These are phyloP conservation scores for Fragaria ananassa DNA, from an alignment of 306 rosid genomes.

Conservation along the genomic window DNA sequence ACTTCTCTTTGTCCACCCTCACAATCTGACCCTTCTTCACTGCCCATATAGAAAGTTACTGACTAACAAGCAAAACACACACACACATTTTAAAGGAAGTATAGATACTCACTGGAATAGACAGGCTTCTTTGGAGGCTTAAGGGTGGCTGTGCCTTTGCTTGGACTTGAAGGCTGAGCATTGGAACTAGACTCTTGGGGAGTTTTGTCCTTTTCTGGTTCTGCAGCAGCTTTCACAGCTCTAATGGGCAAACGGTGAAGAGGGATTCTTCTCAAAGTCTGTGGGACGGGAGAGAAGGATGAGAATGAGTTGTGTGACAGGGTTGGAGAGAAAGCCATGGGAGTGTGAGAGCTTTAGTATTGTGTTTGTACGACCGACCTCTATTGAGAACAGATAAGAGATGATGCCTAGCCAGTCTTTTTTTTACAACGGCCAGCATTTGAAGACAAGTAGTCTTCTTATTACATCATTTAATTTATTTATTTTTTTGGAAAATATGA, in stretches of 20 bases:
- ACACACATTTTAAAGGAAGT: background rate
- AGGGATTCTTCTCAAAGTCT: slow-evolving; percentile 40
- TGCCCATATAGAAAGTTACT: slow-evolving; percentile 31
- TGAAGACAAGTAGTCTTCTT: background rate
- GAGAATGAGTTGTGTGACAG: slow-evolving; percentile 42
- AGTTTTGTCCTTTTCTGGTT: slow-evolving; percentile 41
- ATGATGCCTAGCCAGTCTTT: background rate
- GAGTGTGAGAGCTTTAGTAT: slow-evolving; percentile 10
- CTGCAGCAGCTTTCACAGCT: slow-evolving; percentile 59
- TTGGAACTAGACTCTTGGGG: slow-evolving; percentile 38
- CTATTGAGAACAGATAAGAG: slow-evolving; percentile 7
- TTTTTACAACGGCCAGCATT: slow-evolving; percentile 10
- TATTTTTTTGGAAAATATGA: no score
- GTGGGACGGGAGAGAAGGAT: slow-evolving; percentile 37
- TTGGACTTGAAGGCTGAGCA: slow-evolving; percentile 47
- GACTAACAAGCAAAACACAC: background rate
- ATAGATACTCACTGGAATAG: slow-evolving; percentile 63
- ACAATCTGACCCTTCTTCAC: slow-evolving; percentile 99
- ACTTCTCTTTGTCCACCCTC: slow-evolving; percentile 92
- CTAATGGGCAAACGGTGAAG: slow-evolving; percentile 37
- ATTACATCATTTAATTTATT: no score
- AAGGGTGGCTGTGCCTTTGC: slow-evolving; percentile 31
- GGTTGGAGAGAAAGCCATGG: slow-evolving; percentile 59
- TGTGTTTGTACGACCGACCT: background rate
- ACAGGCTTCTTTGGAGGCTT: slow-evolving; percentile 71